phyloP scores from a whole-genome alignment of 305 asterid species.

The Solanum hybrid region DNA sequence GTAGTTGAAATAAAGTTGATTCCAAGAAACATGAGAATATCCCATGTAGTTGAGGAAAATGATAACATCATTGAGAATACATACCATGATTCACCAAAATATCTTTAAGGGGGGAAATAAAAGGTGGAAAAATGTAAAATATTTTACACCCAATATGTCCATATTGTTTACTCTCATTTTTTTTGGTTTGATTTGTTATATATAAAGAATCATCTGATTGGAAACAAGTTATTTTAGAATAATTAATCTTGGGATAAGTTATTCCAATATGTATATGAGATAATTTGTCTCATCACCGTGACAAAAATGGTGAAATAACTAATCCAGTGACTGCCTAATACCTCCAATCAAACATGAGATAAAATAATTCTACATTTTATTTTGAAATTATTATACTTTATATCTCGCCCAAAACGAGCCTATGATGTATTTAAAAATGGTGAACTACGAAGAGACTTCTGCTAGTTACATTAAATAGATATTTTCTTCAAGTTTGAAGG shows the following conservation, averaged over 20 bases:
- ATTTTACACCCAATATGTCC: background rate
- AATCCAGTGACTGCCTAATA: fast-evolving
- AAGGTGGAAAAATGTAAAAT: background rate
- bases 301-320: too few species aligned
- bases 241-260: too few species aligned
- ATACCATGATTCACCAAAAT: background rate
- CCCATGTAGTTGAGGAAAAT: background rate
- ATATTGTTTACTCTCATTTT: background rate
- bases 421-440: too few species aligned
- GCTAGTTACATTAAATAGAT: background rate
- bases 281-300: too few species aligned
- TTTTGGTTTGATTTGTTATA: too few species aligned
- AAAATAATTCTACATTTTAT: too few species aligned
- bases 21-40: background rate
- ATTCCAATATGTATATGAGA: too few species aligned
- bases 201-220: too few species aligned
- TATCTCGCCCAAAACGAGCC: fast-evolving
- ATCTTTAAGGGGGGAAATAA: background rate
- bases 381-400: too few species aligned
- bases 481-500: background rate
- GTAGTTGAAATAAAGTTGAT: background rate
- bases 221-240: too few species aligned
- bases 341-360: too few species aligned
- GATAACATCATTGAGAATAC: background rate
- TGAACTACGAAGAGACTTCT: background rate